These are phyloP conservation scores for Cladosporium sp. DNA, from an alignment of 2,329 filamentous ascomycete species.

Conservation along the genomic window DNA sequence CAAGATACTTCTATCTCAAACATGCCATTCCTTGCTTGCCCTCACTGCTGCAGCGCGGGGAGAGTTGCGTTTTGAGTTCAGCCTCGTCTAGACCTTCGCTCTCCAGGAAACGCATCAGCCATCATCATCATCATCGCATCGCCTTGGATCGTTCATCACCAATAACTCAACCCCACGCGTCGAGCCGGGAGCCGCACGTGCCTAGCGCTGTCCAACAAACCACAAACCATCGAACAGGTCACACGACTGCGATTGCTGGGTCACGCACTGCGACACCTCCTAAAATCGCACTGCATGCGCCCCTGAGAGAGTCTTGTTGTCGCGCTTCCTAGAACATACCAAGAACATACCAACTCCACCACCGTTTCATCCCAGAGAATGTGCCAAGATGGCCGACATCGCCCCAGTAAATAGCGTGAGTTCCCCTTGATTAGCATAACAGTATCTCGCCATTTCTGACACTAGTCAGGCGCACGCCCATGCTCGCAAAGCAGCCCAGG, in stretches of 20 bases:
- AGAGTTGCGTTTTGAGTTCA: constrained; percentile 4
- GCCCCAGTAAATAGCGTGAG: constrained; percentile 28
- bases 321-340: background rate
- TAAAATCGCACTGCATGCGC: background rate
- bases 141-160: background rate
- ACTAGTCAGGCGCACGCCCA: constrained; percentile 75
- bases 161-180: background rate
- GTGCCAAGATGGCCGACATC: constrained; percentile 27
- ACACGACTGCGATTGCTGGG: background rate
- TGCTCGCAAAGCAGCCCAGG: constrained; percentile 77
- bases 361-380: background rate
- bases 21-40: constrained; percentile 9
- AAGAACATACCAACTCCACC: background rate
- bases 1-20: background rate
- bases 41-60: background rate
- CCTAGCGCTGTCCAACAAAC: background rate
- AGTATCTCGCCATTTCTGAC: constrained; percentile 15
- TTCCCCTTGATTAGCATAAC: background rate
- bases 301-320: background rate
- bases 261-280: background rate
- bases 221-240: background rate
- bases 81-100: constrained; percentile 6
- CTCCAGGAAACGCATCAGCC: background rate
- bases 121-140: background rate
- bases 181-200: background rate